These are phyloP conservation scores for Sclerotinia glacialis DNA, from an alignment of 2,329 filamentous ascomycete genomes.

Conservation along the genomic window DNA sequence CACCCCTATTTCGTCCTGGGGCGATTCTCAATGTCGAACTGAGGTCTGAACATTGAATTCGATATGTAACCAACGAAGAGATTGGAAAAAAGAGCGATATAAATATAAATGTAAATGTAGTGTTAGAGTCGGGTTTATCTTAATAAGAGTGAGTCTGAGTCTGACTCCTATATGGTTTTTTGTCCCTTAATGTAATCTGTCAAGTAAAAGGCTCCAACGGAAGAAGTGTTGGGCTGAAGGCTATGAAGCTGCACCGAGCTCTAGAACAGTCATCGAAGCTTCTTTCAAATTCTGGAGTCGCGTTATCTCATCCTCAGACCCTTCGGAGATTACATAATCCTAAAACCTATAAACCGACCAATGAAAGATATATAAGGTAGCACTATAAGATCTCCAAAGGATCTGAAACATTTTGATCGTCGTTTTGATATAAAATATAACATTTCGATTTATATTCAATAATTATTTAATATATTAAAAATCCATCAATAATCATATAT, in stretches of 20 bases:
- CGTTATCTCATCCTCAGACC: no score
- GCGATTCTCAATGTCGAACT: conserved; percentile 12
- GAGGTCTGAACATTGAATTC: conserved; percentile 15
- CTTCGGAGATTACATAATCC: no score
- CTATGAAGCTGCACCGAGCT: conserved; percentile 7
- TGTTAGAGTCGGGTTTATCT: neutral
- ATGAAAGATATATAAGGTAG: no score
- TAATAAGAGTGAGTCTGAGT: neutral
- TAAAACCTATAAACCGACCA: no score
- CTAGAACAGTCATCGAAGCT: conserved; percentile 18
- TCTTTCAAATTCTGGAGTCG: conserved; percentile 15
- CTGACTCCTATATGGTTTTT: neutral
- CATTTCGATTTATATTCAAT: no score
- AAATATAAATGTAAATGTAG: neutral
- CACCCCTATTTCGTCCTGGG: conserved; percentile 8
- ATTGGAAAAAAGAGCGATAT: neutral
- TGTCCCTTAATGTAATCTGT: conserved; percentile 1
- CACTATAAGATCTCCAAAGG: no score
- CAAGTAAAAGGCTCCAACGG: conserved; percentile 3
- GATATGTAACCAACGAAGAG: conserved; percentile 2
- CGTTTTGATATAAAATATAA: no score
- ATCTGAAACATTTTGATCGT: no score
- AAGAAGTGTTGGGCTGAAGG: neutral
- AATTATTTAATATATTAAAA: no score
- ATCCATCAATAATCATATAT: no score